Conservation (phyloP, 768 basidiomycete genomes). For the Leccinum aurantiacum region DNA sequence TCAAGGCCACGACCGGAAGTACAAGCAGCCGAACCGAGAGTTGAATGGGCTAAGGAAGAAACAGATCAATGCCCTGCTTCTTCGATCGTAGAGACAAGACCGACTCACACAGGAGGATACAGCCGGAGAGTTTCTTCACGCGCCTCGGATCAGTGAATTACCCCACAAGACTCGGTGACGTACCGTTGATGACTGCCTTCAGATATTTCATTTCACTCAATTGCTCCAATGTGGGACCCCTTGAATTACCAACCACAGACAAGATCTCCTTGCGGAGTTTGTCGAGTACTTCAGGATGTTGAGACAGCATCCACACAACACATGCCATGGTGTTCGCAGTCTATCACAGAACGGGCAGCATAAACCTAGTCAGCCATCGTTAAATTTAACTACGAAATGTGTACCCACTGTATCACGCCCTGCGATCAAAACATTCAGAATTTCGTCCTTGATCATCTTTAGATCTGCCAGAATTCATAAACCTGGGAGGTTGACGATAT, state of each 20-base stretch:
- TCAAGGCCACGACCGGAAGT: not conserved
- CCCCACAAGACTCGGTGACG: not conserved
- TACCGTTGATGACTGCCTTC: constrained; percentile 39
- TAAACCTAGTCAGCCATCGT: not conserved
- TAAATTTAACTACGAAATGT: not conserved
- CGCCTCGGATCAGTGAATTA: constrained; percentile 1
- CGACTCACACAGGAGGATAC: constrained; percentile 34
- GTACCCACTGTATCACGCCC: not conserved
- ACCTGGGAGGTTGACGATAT: not conserved
- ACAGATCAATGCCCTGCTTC: constrained; percentile 2
- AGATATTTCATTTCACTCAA: constrained; percentile 41
- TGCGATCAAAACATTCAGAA: not conserved
- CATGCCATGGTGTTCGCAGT: constrained; percentile 34
- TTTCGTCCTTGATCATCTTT: not conserved
- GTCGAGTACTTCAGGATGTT: constrained; percentile 30
- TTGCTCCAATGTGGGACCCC: constrained; percentile 31
- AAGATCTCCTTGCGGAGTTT: constrained; percentile 35
- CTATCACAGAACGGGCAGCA: constrained; percentile 12
- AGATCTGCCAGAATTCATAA: not conserved
- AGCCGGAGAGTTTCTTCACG: constrained; percentile 31
- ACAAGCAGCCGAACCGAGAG: constrained; percentile 10
- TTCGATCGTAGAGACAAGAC: not conserved
- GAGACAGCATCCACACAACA: constrained; percentile 27
- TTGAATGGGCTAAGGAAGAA: constrained; percentile 25
- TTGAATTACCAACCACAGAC: constrained; percentile 26